These are phyloP conservation scores for Sporopachydermia lactativora DNA, from an alignment of 805 yeast species.

Conservation along the genomic window DNA sequence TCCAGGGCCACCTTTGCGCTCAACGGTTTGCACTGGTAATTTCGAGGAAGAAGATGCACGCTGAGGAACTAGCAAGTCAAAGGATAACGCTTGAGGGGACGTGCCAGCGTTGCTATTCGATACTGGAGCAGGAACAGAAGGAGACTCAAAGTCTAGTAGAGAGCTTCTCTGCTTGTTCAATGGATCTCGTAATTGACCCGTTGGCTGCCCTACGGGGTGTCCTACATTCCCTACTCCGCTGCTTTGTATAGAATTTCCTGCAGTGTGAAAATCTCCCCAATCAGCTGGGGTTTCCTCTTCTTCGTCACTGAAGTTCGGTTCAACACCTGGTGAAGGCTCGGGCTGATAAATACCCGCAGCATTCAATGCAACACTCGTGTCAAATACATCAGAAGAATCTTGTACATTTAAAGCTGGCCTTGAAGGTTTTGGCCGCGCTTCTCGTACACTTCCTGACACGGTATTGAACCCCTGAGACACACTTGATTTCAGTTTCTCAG, in stretches of 20 bases:
- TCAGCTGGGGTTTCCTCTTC: background rate
- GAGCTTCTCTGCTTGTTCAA: no score
- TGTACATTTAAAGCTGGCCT: no score
- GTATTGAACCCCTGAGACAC: no score
- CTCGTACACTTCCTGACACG: no score
- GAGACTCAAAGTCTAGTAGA: background rate
- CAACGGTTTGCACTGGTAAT: no score
- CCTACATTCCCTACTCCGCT: background rate
- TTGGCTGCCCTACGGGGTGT: background rate
- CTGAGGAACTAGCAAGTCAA: constrained; percentile 1
- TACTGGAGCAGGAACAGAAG: background rate
- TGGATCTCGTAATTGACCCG: no score
- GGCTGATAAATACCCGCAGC: background rate
- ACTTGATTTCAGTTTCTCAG: background rate
- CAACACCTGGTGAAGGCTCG: no score
- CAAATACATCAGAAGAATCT: background rate
- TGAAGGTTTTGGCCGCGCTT: no score
- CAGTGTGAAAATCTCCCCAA: background rate
- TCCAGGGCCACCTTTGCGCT: no score
- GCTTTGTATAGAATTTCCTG: background rate
- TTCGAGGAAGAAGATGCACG: background rate
- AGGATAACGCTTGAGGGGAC: no score
- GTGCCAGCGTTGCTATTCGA: background rate
- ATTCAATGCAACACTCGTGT: background rate
- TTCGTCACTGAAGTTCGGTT: background rate